These are phyloP conservation scores for Brassica rapa DNA, from an alignment of 345 rosid genomes.

Conservation along the genomic window DNA sequence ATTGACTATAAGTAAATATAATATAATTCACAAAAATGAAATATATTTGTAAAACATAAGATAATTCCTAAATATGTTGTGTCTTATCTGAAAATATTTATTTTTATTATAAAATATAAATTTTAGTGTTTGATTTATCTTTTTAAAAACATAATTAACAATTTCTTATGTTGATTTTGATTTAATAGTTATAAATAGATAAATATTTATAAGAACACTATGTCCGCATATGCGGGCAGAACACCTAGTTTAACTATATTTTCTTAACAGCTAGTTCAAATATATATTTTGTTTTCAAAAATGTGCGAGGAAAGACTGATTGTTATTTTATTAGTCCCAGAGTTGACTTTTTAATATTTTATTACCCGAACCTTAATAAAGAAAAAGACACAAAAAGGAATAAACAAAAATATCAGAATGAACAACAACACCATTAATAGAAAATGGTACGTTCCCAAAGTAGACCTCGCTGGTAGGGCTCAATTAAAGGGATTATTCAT, in stretches of 20 bases:
- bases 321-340: constrained; percentile 11
- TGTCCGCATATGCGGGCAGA: too few species aligned
- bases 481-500: background rate
- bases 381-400: constrained; percentile 20
- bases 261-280: background rate
- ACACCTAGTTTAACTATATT: background rate
- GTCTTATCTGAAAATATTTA: too few species aligned
- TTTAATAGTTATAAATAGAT: too few species aligned
- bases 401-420: background rate
- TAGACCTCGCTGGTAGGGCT: constrained; percentile 23
- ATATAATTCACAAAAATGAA: too few species aligned
- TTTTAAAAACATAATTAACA: too few species aligned
- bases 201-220: too few species aligned
- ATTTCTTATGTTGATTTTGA: too few species aligned
- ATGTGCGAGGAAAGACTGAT: background rate
- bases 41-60: too few species aligned
- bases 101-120: too few species aligned
- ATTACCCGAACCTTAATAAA: constrained; percentile 22
- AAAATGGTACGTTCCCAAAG: constrained; percentile 23
- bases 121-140: too few species aligned
- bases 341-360: constrained; percentile 24
- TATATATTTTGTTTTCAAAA: background rate
- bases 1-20: too few species aligned
- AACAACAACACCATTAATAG: background rate
- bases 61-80: too few species aligned